These are phyloP conservation scores for Suhomyces yuchorum DNA, from an alignment of 1,139 yeast genomes.

Conservation along the genomic window DNA sequence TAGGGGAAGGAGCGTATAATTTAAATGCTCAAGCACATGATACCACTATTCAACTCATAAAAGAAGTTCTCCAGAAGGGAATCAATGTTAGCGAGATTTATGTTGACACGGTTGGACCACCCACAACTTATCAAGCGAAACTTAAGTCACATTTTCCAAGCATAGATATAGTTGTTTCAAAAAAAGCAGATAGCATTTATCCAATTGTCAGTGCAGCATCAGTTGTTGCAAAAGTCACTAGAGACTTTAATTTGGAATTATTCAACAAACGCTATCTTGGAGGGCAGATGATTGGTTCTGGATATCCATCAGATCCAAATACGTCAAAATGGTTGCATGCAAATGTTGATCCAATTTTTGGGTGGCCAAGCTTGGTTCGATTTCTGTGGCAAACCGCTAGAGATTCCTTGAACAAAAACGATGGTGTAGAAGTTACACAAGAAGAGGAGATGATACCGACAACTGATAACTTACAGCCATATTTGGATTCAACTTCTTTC, in stretches of 20 bases:
- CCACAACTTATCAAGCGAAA: conserved; percentile 77
- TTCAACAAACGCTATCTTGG: conserved; percentile 26
- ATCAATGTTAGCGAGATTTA: conserved; percentile 69
- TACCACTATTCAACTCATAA: conserved; percentile 79
- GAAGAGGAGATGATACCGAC: conserved; percentile 36
- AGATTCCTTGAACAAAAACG: conserved; percentile 60
- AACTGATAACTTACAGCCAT: conserved; percentile 34
- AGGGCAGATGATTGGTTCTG: conserved; percentile 68
- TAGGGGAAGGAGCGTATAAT: conserved; percentile 64
- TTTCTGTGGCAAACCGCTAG: conserved; percentile 95
- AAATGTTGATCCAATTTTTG: conserved; percentile 72
- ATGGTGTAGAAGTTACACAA: conserved; percentile 46
- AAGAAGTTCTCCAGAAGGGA: conserved; percentile 57
- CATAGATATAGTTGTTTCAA: conserved; percentile 79
- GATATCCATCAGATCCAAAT: conserved; percentile 92
- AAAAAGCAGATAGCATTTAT: conserved; percentile 91
- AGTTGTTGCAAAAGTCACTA: conserved; percentile 94
- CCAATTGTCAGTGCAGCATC: conserved; percentile 96
- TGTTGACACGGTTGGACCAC: conserved; percentile 98
- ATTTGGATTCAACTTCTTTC: conserved; percentile 21
- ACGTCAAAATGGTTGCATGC: conserved; percentile 72
- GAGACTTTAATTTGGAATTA: conserved; percentile 68
- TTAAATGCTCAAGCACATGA: conserved; percentile 96
- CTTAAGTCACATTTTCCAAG: conserved; percentile 68
- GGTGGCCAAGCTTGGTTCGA: conserved; percentile 82